A percentile compares a stretch with the other conserved stretches of the same genome.
Conservation (phyloP, 2,329 filamentous ascomycete species). For the Aspergillus fumigatus region DNA sequence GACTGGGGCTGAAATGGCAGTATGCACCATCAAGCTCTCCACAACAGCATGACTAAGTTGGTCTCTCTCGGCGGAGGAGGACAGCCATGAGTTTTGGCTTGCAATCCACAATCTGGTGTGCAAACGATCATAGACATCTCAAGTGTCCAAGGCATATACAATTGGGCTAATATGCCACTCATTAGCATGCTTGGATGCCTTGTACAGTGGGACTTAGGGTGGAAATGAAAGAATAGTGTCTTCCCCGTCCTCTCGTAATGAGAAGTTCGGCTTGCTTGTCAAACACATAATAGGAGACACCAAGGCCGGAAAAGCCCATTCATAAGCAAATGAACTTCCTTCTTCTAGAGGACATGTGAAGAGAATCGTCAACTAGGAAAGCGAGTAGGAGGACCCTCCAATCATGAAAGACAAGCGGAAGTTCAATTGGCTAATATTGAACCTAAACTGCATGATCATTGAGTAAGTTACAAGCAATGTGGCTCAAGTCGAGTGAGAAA, state of each 20-base stretch:
- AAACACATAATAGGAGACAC: not conserved
- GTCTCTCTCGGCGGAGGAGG: not conserved
- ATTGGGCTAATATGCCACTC: not conserved
- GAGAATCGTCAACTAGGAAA: not conserved
- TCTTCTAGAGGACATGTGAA: not conserved
- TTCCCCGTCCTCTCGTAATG: not conserved
- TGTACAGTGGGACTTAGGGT: not conserved
- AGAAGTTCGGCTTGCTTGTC: not conserved
- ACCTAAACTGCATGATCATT: constrained; percentile 29
- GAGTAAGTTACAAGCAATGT: constrained; percentile 29
- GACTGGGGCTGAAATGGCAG: constrained; percentile 42
- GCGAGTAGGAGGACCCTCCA: not conserved
- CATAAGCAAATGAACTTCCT: not conserved
- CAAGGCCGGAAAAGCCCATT: not conserved
- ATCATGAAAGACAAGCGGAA: not conserved
- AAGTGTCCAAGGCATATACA: not conserved
- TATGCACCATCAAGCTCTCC: not conserved
- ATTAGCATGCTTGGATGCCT: not conserved
- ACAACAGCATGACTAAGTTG: not conserved
- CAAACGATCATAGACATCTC: not conserved
- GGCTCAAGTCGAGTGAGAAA: constrained; percentile 19
- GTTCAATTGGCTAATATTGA: not conserved
- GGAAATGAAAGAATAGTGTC: not conserved
- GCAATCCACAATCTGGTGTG: not conserved
- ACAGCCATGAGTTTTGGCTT: not conserved